A percentile compares a stretch with the other conserved stretches of the same genome.
Evolutionary conservation across 2,329 filamentous ascomycete genomes (phyloP).

Genomic region (Diplodia corticola): DNA sequence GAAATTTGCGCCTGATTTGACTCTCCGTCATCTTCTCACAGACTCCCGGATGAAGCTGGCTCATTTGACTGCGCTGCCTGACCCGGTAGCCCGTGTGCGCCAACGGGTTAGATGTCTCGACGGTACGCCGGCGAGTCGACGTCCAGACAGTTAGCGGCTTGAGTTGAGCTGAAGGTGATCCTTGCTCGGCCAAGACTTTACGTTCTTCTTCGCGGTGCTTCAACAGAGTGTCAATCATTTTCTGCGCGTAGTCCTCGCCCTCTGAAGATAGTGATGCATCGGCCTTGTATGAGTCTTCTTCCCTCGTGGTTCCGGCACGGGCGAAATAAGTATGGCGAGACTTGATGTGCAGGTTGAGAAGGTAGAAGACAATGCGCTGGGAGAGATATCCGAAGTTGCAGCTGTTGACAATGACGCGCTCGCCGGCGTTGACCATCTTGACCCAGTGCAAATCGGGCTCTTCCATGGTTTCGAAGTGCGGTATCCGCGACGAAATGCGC

Average conservation of each 20-base stretch:
- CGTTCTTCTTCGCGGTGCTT: conserved; percentile 82
- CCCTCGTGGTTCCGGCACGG: conserved; percentile 78
- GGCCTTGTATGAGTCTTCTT: conserved; percentile 88
- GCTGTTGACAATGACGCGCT: conserved; percentile 93
- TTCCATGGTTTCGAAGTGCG: conserved; percentile 94
- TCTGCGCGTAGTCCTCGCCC: conserved; percentile 70
- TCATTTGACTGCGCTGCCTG: conserved; percentile 91
- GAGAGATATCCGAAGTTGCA: conserved; percentile 95
- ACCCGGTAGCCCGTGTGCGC: conserved; percentile 79
- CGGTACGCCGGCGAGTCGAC: conserved; percentile 83
- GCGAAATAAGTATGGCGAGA: conserved; percentile 91
- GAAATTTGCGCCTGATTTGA: conserved; percentile 77
- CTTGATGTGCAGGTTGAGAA: conserved; percentile 97
- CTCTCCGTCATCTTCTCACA: conserved; percentile 90
- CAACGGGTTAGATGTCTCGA: conserved; percentile 86
- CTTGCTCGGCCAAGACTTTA: conserved; percentile 65
- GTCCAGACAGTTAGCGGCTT: conserved; percentile 92
- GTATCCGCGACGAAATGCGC: conserved; percentile 88
- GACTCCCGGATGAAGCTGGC: conserved; percentile 93
- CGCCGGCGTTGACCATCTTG: conserved; percentile 98
- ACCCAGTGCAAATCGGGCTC: conserved; percentile 94
- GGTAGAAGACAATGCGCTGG: conserved; percentile 96
- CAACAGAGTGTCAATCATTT: conserved; percentile 82
- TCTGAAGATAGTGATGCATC: conserved; percentile 82
- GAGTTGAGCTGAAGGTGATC: conserved; percentile 66